These are phyloP conservation scores for Trichoderma atrobrunneum DNA, from an alignment of 2,329 filamentous ascomycete species.

Conservation along the genomic window DNA sequence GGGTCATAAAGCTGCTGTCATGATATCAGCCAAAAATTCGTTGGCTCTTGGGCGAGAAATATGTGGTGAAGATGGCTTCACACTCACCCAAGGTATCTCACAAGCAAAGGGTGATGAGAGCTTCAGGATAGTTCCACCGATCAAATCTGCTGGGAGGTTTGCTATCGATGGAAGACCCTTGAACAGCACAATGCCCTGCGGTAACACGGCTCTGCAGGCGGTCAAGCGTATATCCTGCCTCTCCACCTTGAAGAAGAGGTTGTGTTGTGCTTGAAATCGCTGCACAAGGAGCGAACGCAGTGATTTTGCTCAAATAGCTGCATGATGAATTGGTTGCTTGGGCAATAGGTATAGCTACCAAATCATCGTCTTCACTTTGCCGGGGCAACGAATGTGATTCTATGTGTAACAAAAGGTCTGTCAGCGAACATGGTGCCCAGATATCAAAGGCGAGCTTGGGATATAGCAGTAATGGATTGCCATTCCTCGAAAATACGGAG, in stretches of 20 bases:
- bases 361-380: background rate
- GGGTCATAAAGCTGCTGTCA: background rate
- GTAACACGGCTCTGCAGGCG: background rate
- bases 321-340: background rate
- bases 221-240: background rate
- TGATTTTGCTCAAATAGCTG: background rate
- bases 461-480: background rate
- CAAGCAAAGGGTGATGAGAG: background rate
- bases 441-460: background rate
- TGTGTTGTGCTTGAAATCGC: background rate
- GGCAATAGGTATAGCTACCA: no score
- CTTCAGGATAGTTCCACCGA: no score
- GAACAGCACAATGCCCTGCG: background rate
- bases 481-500: background rate
- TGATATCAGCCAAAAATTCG: background rate
- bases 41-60: background rate
- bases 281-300: background rate
- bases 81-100: background rate
- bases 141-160: background rate
- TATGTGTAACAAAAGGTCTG: background rate
- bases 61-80: background rate
- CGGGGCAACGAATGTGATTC: background rate
- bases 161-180: background rate
- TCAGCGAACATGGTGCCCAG: no score
- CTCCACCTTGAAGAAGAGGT: background rate